Base-by-base conservation (phyloP, 2,329 filamentous ascomycete species). In the Basipetospora chlamydospora region DNA sequence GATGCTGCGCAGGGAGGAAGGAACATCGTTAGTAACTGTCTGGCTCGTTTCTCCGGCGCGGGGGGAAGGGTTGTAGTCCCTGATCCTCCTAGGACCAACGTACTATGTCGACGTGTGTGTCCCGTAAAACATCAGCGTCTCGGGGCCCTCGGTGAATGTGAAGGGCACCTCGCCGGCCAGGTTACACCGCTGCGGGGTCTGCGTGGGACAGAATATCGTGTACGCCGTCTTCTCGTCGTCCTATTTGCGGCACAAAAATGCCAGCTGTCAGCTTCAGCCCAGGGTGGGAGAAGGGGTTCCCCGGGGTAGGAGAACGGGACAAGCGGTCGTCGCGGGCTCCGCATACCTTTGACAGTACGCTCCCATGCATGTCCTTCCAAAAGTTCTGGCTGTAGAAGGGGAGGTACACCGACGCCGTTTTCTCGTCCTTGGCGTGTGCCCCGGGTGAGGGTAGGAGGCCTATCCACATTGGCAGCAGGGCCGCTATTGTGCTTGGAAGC, bases 101-200 rank as follows among this genome's bases (percentile, higher is more conserved):
- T 50, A 65, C 63, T 63, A 54, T 22, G 54, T 60, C 4, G 59
- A 63, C 2, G 61, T 56, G 11, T 54, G 51, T 4, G 59, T 59
- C 15, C 61, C 63, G 28, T 57, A 55, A 22, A 64, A 67, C 33
- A 54, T 47, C 23, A 67, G 52, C 4, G 61, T 65, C 26, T 50
- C 49, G 10, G 62, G 57, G 0, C 64, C 63, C 42, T 66, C 61
- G 10, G 62, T 56, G 39, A 67, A 54, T 33, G 62, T 43, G 42
- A 67, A 67, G 4, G 64, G 64, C 25, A 66, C 56, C 30, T 63
- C 60, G 11, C 61, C 56, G 6, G 58, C 58, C 6, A 67, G 49
- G 38, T 59, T 56, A 46, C 64, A 67, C 6, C 51, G 53, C 5
- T 50, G 51, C 3, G 56, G 54, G n/a, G 55, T 53, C 38, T 58